Conservation (phyloP, 164 flowering plant genomes). For the Tetracentron sinense region DNA sequence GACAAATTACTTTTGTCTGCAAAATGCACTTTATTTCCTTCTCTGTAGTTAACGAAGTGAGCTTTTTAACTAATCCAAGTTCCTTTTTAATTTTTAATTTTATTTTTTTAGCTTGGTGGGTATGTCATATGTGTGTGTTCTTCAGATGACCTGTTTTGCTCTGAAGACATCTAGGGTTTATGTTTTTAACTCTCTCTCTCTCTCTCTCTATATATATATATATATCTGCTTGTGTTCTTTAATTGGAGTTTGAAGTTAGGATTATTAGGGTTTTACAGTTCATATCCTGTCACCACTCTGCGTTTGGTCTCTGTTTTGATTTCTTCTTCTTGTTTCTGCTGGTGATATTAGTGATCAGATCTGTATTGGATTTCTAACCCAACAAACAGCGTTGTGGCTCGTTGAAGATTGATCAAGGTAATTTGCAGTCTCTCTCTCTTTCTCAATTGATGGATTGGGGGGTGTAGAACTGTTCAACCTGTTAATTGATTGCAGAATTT, state of each 20-base stretch:
- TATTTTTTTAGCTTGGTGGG: neutral
- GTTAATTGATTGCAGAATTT: neutral
- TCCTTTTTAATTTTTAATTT: too few relatives aligned
- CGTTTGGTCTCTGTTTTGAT: constrained; percentile 30
- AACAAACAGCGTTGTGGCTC: too few relatives aligned
- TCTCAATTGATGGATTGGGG: neutral
- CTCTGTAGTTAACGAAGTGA: too few relatives aligned
- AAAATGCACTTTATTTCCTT: too few relatives aligned
- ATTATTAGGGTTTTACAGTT: constrained; percentile 35
- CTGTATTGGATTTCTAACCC: constrained; percentile 12
- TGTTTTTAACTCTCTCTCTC: too few relatives aligned
- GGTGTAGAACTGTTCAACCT: too few relatives aligned
- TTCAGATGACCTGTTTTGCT: constrained; percentile 8
- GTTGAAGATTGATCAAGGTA: neutral
- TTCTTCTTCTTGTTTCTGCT: neutral
- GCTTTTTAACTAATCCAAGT: too few relatives aligned
- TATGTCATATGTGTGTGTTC: neutral
- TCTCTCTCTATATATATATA: too few relatives aligned
- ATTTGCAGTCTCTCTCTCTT: neutral
- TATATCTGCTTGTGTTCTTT: too few relatives aligned
- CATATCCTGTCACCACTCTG: constrained; percentile 27
- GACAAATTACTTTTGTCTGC: too few relatives aligned
- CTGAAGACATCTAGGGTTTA: constrained; percentile 8
- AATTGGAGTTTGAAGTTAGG: constrained; percentile 7
- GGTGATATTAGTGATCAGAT: constrained; percentile 17